Conservation (phyloP, 352 stramenopile genomes). For the Phytopythium sindhum region DNA sequence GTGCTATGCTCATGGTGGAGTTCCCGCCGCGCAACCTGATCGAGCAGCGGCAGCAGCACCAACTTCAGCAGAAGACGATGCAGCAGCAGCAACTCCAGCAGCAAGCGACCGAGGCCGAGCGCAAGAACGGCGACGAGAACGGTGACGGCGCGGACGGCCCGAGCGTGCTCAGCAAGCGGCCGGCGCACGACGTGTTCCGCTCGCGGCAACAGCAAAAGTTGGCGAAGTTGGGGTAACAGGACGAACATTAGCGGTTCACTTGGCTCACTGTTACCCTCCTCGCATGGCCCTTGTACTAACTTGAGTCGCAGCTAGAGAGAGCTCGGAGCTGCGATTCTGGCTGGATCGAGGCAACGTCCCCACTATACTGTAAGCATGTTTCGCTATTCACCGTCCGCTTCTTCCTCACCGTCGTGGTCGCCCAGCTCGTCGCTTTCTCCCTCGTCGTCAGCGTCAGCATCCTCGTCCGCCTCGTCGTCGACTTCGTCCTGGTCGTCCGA, state of each 20-base stretch:
- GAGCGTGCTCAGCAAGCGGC: constrained; percentile 75
- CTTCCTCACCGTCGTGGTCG: background rate
- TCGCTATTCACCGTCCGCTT: background rate
- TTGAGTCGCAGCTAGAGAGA: background rate
- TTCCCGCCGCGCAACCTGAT: constrained; percentile 71
- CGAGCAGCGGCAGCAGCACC: constrained; percentile 65
- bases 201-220: constrained; percentile 84
- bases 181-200: constrained; percentile 83
- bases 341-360: background rate
- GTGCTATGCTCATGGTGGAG: constrained; percentile 78
- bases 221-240: constrained; percentile 62
- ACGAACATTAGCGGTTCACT: background rate
- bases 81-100: constrained; percentile 57
- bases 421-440: background rate
- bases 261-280: background rate
- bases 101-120: constrained; percentile 42
- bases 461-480: constrained; percentile 16
- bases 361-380: background rate
- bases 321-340: background rate
- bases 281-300: background rate
- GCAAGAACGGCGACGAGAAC: constrained; percentile 41
- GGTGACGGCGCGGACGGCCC: constrained; percentile 28
- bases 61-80: constrained; percentile 52
- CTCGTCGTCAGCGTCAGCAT: background rate
- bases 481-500: constrained; percentile 31